Evolutionary conservation across 768 basidiomycete genomes (phyloP), one percentile per base, ranked within the genome.

Genomic region (Panaeolus papilionaceus): DNA sequence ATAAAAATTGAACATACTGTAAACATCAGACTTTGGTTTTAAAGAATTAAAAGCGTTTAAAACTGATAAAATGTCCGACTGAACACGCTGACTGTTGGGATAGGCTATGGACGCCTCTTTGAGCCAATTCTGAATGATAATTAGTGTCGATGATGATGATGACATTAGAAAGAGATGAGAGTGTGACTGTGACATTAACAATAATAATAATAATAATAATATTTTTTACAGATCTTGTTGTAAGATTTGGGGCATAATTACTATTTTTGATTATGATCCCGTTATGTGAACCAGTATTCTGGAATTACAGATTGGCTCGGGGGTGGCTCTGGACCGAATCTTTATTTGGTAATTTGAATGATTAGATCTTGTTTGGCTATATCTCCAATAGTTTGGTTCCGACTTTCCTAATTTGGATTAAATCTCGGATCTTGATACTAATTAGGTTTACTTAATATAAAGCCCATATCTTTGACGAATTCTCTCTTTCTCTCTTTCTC

Each of bases 21-120:
- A 95, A 12, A 92, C 85, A 71, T 94, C 94, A 1, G 92, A 89
- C 77, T 93, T 93, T 63, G 92, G 94, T 12, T 89, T 83, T 64
- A 95, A 83, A 37, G 91, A 79, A 8, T 82, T 76, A 72, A 82
- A 85, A 65, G 83, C 80, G 38, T 77, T 68, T 64, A 96, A 86
- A n/a, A 80, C 82, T 11, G 83, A 76, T 75, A 91, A 86, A 67
- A 92, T 80, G 76, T 96, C 89, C 7, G 82, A 72, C 70, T 84
- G 90, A 62, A 93, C 86, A 62, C 86, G 83, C 65, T 90, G 87
- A 23, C 72, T 76, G 63, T 84, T 74, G 2, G 79, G 72, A 73
- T 96, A 96, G 26, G 86, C 74, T 68, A 80, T 82, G 67, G 86
- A 80, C 70, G 89, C 87, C 69, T 92, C 85, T 33, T 86, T 83